Evolutionary conservation across 768 basidiomycete genomes (phyloP), one percentile per base, ranked within the genome.

Genomic region (Cystofilobasidium macerans): DNA sequence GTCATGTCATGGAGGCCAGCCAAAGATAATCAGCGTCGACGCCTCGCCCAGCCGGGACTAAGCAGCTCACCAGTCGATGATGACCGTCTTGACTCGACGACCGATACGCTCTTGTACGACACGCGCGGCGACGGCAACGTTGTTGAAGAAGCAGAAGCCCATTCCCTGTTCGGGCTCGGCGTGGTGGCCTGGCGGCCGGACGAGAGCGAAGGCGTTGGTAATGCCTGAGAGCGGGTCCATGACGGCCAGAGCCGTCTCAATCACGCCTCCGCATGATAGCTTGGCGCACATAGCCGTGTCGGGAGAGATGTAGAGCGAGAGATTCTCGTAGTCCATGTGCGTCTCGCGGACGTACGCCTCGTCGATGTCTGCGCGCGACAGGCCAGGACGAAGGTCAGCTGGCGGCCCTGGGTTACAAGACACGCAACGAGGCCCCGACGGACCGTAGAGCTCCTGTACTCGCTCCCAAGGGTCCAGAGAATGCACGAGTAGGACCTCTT

Each of bases 81-180:
- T 97, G 69, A 99, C 73, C 18, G 97, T 85, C 73, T 82, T 88
- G 26, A 67, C 48, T 75, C 86, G 88, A 67, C 89, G 77, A 8
- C 81, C 73, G 2, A 87, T 86, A 62, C 80, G 71, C 69, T 86
- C 78, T 73, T 89, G 86, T 24, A 88, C 84, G 30, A 91, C 87
- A 72, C 84, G 83, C 24, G 89, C 83, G 0, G 93, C 93, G 20
- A 99, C 88, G 0, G 95, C 87, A 38, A 94, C 92, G 73, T 99
- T 99, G 76, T 99, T 99, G 79, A 92, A 95, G 79, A 99, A 95
- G 77, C 95, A 98, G 76, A 99, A 99, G 1, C 95, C 95, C 93
- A 98, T 97, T 69, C 90, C 88, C 73, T 93, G 87, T 70, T 95
- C 89, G 6, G 95, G 95, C 74, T 99, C 95, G 8, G 95, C 93